Evolutionary conservation across 2,329 filamentous ascomycete genomes (phyloP).

Genomic region (Alternaria sp.): DNA sequence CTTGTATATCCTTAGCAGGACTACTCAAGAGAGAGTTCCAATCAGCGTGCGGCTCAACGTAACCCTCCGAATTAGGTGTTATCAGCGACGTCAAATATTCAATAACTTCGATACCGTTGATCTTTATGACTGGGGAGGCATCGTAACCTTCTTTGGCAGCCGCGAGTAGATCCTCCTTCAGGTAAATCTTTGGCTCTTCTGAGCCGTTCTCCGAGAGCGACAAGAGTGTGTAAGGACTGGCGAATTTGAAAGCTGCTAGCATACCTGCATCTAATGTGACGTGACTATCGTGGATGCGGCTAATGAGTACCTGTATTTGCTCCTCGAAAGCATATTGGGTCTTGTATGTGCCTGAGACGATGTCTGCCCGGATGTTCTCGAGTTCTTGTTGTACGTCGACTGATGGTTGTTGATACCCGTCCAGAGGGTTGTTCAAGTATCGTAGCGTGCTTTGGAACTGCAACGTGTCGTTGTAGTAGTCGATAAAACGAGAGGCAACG

Average conservation of each 20-base stretch:
- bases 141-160: slow-evolving; percentile 20
- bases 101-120: slow-evolving; percentile 37
- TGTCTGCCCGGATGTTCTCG: slow-evolving; percentile 32
- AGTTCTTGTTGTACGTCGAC: slow-evolving; percentile 46
- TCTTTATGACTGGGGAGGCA: slow-evolving; percentile 24
- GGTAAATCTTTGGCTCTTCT: slow-evolving; percentile 41
- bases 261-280: slow-evolving; percentile 36
- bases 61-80: slow-evolving; percentile 44
- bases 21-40: slow-evolving; percentile 50
- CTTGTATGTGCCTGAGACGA: slow-evolving; percentile 38
- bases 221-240: slow-evolving; percentile 32
- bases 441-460: slow-evolving; percentile 56
- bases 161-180: slow-evolving; percentile 36
- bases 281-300: slow-evolving; percentile 46
- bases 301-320: slow-evolving; percentile 45
- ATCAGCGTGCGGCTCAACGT: slow-evolving; percentile 53
- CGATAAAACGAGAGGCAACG: slow-evolving; percentile 54
- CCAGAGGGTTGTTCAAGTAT: slow-evolving; percentile 53
- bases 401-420: slow-evolving; percentile 53
- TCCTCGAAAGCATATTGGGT: slow-evolving; percentile 53
- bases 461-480: slow-evolving; percentile 57
- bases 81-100: slow-evolving; percentile 36
- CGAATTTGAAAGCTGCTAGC: slow-evolving; percentile 36
- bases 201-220: slow-evolving; percentile 36
- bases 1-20: slow-evolving; percentile 29